These are phyloP conservation scores for Daldinia sp. DNA, from an alignment of 2,329 filamentous ascomycete genomes.

Conservation along the genomic window DNA sequence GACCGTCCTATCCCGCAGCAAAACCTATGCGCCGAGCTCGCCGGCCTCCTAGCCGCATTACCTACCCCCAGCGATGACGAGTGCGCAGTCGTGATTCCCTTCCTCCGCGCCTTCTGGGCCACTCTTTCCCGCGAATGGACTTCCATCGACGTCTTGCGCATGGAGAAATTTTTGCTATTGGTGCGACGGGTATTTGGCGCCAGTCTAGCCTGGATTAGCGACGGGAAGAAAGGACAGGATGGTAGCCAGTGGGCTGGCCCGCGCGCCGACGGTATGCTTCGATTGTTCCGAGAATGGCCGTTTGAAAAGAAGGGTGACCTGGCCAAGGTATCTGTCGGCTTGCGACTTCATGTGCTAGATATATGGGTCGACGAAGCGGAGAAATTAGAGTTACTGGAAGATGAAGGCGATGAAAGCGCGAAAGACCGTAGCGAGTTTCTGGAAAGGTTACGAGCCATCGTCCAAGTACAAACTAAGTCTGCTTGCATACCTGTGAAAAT, in stretches of 20 bases:
- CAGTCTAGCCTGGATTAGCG: slow-evolving; percentile 63
- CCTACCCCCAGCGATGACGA: slow-evolving; percentile 48
- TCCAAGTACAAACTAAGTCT: slow-evolving; percentile 65
- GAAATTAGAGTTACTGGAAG: slow-evolving; percentile 65
- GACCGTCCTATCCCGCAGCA: slow-evolving; percentile 90
- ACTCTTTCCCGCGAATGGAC: slow-evolving; percentile 75
- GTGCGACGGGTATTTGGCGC: slow-evolving; percentile 80
- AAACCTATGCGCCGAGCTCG: slow-evolving; percentile 79
- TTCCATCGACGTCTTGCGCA: slow-evolving; percentile 74
- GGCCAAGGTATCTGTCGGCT: slow-evolving; percentile 76
- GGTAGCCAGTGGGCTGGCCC: slow-evolving; percentile 32
- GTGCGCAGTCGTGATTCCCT: slow-evolving; percentile 51
- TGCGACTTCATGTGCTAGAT: slow-evolving; percentile 88
- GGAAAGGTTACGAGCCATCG: slow-evolving; percentile 60
- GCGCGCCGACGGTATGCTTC: slow-evolving; percentile 47
- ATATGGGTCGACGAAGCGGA: slow-evolving; percentile 92
- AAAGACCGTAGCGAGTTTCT: slow-evolving; percentile 57
- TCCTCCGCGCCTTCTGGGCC: slow-evolving; percentile 74
- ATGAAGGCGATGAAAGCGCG: slow-evolving; percentile 47
- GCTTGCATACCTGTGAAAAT: slow-evolving; percentile 76
- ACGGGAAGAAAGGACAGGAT: slow-evolving; percentile 45
- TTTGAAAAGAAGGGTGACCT: slow-evolving; percentile 53
- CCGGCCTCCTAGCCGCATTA: slow-evolving; percentile 70
- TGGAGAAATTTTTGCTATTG: slow-evolving; percentile 93
- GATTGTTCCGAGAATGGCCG: slow-evolving; percentile 56